Evolutionary conservation across 2,329 filamentous ascomycete genomes (phyloP).

Genomic region (Didymella sp.): DNA sequence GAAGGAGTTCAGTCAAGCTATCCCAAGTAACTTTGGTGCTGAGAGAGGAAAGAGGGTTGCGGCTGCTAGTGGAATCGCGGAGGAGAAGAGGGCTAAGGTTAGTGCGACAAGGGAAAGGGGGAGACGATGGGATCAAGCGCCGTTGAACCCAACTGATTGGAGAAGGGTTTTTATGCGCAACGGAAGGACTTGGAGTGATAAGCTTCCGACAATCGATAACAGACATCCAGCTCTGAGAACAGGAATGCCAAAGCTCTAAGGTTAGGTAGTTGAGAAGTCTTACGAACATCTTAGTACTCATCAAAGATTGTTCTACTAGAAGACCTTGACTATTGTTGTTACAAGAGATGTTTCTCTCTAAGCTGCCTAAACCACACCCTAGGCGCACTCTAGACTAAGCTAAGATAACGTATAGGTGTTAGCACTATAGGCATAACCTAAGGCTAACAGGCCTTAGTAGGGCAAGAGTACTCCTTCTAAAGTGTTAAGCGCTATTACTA

Average conservation of each 20-base stretch:
- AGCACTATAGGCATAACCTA: no score
- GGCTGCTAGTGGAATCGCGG: conserved; percentile 24
- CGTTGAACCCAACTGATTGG: conserved; percentile 27
- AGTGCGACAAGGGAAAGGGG: conserved; percentile 9
- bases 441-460: no score
- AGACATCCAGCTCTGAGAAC: conserved; percentile 13
- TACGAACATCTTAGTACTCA: no score
- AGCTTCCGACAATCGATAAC: conserved; percentile 19
- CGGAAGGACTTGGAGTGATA: conserved; percentile 21
- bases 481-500: no score
- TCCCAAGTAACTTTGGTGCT: conserved; percentile 27
- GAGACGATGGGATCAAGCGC: conserved; percentile 19
- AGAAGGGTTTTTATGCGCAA: conserved; percentile 26
- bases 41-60: conserved; percentile 23
- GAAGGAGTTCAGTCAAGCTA: conserved; percentile 28
- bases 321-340: no score
- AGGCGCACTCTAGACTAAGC: no score
- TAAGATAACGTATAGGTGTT: no score
- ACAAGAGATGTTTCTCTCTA: no score
- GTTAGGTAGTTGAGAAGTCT: background rate
- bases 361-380: no score
- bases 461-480: no score
- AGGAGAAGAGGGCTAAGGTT: conserved; percentile 18
- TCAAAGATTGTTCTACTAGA: no score
- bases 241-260: background rate